Evolutionary conservation across 768 basidiomycete species (phyloP), one percentile per base, ranked within the genome.

Genomic region (Kwoniella botswanensis): DNA sequence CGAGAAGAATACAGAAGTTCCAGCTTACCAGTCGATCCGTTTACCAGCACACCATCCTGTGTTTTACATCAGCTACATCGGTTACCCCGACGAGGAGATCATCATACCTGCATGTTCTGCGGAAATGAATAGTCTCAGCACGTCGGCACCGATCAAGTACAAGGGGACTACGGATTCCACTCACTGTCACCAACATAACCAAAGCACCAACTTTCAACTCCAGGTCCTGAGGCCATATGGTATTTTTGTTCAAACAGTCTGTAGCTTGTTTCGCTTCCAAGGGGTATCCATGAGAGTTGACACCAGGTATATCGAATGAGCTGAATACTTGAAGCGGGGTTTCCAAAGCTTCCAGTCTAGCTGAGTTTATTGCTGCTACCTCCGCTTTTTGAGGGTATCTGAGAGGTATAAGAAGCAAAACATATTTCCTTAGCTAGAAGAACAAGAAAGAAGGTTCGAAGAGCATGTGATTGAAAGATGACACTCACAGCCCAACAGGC

Each of bases 21-120:
- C 17, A 50, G 46, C 56, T 88, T 89, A n/a, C 96, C 96, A 86
- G 96, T 92, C 65, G 90, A 94, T 1, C 97, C 97, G 77, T 99
- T 99, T 59, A 98, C 97, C 10, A 98, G 88, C 2, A 86, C 88
- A n/a, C 93, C 92, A 75, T 94, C 93, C 71, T 80, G 67, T 26
- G 55, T 54, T 15, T 13, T 12, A 43, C n/a, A 53, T 73, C 57
- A 64, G 68, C 59, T 42, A 35, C 7, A 24, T 17, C 44, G 15
- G 21, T 18, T n/a, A n/a, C 43, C 4, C 11, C 21, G 15, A 11
- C 29, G 22, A 15, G 29, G 41, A n/a, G 42, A 4, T n/a, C 18
- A 10, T 56, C 76, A 58, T 50, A 79, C 78, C 42, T 72, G 58
- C 71, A 78, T 71, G 54, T 80, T 78, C 76, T 75, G 55, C 42